phyloP scores from a whole-genome alignment of 2,329 filamentous ascomycete species.

The Trichoderma sp. region DNA sequence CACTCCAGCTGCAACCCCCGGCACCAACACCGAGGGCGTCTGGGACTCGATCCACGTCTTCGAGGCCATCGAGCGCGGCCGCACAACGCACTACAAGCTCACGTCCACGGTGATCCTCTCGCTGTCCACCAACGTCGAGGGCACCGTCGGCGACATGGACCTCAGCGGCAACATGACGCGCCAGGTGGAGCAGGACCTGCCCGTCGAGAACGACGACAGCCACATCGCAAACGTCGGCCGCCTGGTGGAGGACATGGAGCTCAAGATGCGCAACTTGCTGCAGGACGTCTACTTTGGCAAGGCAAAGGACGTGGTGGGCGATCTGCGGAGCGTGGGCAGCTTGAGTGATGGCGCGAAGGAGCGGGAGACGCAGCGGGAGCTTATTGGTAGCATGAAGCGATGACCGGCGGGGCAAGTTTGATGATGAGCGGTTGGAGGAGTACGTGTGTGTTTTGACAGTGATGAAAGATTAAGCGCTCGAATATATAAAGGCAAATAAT shows the following conservation, averaged over 20 bases:
- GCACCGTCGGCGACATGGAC: slow-evolving; percentile 76
- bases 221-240: slow-evolving; percentile 94
- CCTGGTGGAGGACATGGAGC: slow-evolving; percentile 98
- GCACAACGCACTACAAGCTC: slow-evolving; percentile 93
- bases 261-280: slow-evolving; percentile 97
- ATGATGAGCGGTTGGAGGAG: background rate
- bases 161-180: slow-evolving; percentile 97
- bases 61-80: slow-evolving; percentile 88
- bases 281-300: slow-evolving; percentile 99
- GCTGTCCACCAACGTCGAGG: slow-evolving; percentile 57
- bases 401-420: slow-evolving; percentile 28
- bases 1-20: slow-evolving; percentile 59
- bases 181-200: slow-evolving; percentile 88
- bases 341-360: slow-evolving; percentile 83
- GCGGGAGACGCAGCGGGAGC: slow-evolving; percentile 79
- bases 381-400: slow-evolving; percentile 65
- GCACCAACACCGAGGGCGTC: slow-evolving; percentile 67
- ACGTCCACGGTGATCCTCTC: slow-evolving; percentile 95
- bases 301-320: slow-evolving; percentile 96
- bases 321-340: slow-evolving; percentile 80
- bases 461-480: background rate
- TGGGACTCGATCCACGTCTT: slow-evolving; percentile 99
- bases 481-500: background rate
- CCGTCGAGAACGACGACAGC: slow-evolving; percentile 83
- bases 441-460: background rate